Percentiles rank a stretch among this genome's conserved stretches.
These are phyloP conservation scores for Prunus yedoensis DNA, from an alignment of 331 rosid genomes.

Conservation along the genomic window DNA sequence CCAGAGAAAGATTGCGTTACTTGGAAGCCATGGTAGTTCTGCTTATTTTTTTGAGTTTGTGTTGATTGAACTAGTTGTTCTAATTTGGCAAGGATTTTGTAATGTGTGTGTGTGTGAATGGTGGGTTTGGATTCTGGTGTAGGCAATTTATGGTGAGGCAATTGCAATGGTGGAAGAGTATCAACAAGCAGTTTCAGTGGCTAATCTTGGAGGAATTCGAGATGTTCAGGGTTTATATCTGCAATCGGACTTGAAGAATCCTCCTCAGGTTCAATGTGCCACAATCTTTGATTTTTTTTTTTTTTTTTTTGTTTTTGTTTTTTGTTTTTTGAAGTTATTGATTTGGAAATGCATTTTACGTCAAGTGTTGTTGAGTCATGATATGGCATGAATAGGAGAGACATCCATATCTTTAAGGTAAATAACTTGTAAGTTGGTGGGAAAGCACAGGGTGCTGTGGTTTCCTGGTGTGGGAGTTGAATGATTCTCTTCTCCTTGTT, in stretches of 20 bases:
- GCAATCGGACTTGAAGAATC: slow-evolving; percentile 70
- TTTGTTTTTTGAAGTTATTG: background rate
- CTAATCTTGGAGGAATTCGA: slow-evolving; percentile 62
- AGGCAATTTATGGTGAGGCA: slow-evolving; percentile 91
- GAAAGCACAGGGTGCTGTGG: background rate
- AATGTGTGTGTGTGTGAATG: background rate
- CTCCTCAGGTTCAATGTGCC: slow-evolving; percentile 68
- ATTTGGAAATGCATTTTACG: background rate
- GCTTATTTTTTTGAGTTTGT: background rate
- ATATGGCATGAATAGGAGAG: background rate
- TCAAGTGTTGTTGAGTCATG: background rate
- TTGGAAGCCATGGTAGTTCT: slow-evolving; percentile 80
- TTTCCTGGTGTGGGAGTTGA: background rate
- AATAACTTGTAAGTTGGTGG: background rate
- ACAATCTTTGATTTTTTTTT: background rate
- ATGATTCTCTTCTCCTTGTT: background rate
- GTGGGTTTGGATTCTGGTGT: slow-evolving; percentile 26
- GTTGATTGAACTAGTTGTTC: background rate
- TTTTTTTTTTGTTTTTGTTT: background rate
- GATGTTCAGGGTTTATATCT: slow-evolving; percentile 61
- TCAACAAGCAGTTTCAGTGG: slow-evolving; percentile 71
- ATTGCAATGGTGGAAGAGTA: slow-evolving; percentile 88
- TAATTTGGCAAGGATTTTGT: background rate
- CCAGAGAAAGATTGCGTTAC: slow-evolving; percentile 71
- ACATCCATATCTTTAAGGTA: background rate